A percentile compares a stretch with the other conserved stretches of the same genome.
These are phyloP conservation scores for Mortierella sp. DNA, from an alignment of 371 early-diverging fungal species.

Conservation along the genomic window DNA sequence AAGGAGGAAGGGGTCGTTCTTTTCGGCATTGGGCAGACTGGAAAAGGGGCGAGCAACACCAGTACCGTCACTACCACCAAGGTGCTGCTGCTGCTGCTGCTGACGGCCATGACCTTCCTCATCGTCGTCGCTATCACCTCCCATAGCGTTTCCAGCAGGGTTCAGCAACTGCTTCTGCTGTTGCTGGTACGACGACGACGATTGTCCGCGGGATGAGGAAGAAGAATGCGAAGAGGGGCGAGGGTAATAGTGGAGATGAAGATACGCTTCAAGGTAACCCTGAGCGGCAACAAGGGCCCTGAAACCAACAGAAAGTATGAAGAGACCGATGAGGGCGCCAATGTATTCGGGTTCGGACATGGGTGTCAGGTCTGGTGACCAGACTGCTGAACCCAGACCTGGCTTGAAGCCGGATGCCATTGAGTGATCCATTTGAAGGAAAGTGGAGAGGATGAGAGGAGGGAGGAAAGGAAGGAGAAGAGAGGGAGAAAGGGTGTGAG, in stretches of 20 bases:
- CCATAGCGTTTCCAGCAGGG: neutral
- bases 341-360: constrained; percentile 66
- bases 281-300: constrained; percentile 67
- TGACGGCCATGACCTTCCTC: neutral
- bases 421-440: constrained; percentile 30
- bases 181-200: neutral
- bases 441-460: neutral
- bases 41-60: neutral
- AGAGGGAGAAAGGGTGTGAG: neutral
- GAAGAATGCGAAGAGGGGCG: constrained; percentile 7
- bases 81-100: neutral
- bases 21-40: neutral
- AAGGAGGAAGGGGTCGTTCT: neutral
- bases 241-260: constrained; percentile 55
- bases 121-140: neutral
- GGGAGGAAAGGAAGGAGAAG: neutral
- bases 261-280: constrained; percentile 62
- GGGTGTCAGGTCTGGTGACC: constrained; percentile 45
- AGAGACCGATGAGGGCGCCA: constrained; percentile 70
- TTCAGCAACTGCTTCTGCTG: neutral
- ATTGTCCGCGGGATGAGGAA: neutral
- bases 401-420: constrained; percentile 30
- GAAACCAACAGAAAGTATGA: constrained; percentile 65
- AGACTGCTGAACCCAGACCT: constrained; percentile 38
- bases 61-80: neutral